These are phyloP conservation scores for Apiospora koreana DNA, from an alignment of 2,329 filamentous ascomycete genomes.

Conservation along the genomic window DNA sequence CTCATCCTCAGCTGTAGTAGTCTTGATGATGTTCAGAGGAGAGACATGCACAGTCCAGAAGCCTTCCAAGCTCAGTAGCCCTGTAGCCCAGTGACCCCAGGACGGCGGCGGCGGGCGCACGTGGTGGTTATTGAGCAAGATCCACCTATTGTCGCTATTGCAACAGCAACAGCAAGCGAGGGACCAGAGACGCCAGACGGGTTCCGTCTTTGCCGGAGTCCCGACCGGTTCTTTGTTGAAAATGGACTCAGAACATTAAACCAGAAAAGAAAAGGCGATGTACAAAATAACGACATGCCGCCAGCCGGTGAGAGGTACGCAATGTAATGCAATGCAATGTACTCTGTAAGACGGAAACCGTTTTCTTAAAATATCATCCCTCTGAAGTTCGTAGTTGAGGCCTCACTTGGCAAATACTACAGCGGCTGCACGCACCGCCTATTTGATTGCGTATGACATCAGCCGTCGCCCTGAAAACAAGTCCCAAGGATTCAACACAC, in stretches of 20 bases:
- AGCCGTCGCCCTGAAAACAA: slow-evolving; percentile 13
- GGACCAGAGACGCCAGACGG: background rate
- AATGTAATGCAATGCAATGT: no score
- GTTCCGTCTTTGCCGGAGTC: background rate
- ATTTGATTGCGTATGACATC: slow-evolving; percentile 23
- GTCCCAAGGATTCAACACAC: background rate
- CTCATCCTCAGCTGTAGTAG: background rate
- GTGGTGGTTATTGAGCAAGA: background rate
- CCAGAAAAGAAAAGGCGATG: no score
- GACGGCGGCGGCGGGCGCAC: background rate
- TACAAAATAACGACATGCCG: no score
- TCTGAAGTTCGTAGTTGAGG: background rate
- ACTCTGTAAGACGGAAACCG: no score
- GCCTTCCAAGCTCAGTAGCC: no score
- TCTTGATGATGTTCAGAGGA: background rate
- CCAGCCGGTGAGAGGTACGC: no score
- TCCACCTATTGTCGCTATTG: background rate
- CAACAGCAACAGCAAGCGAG: no score
- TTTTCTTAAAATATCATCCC: no score
- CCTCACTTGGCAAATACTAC: background rate
- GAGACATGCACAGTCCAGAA: background rate
- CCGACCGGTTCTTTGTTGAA: background rate
- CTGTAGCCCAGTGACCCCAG: background rate
- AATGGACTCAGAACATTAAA: no score
- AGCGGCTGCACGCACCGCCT: background rate